Percentiles rank a stretch among this genome's conserved stretches.
These are phyloP conservation scores for Phellinidium pouzarii DNA, from an alignment of 1,284 basidiomycete genomes.

Conservation along the genomic window DNA sequence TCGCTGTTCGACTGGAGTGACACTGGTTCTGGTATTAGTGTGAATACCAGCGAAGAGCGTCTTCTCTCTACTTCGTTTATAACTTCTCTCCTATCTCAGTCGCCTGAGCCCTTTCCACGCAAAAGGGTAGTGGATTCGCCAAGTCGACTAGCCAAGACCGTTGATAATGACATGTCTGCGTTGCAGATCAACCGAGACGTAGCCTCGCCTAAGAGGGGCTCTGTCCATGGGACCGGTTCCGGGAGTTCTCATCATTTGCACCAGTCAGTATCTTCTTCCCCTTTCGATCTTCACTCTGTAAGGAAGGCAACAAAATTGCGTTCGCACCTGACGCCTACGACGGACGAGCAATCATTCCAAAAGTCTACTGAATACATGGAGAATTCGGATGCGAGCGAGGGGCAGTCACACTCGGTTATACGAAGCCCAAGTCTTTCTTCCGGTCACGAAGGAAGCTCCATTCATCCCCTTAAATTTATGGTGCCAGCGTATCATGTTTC, in stretches of 20 bases:
- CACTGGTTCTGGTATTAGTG: conserved; percentile 49
- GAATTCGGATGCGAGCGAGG: conserved; percentile 8
- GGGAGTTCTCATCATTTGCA: neutral
- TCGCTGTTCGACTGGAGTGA: conserved; percentile 51
- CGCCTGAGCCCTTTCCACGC: conserved; percentile 15
- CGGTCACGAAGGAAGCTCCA: conserved; percentile 2
- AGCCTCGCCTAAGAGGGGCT: neutral
- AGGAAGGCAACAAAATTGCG: too few relatives aligned
- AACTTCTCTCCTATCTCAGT: conserved; percentile 41
- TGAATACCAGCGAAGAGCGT: conserved; percentile 48
- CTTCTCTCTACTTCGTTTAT: conserved; percentile 56
- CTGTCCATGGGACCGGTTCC: too few relatives aligned
- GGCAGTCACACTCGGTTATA: conserved; percentile 11
- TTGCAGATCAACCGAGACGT: neutral
- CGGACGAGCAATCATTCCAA: neutral
- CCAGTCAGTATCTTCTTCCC: conserved; percentile 1
- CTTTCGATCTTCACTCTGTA: conserved; percentile 5
- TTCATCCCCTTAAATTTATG: conserved; percentile 13
- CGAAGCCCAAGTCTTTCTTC: conserved; percentile 10
- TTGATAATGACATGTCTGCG: neutral
- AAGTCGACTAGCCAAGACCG: neutral
- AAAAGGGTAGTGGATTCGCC: conserved; percentile 3
- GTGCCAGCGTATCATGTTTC: conserved; percentile 13
- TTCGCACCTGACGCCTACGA: neutral
- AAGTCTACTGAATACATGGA: conserved; percentile 7